Percentiles rank a stretch among this genome's conserved stretches.
phyloP scores from a whole-genome alignment of 257 asterid genomes.

The Jacaranda copaia region DNA sequence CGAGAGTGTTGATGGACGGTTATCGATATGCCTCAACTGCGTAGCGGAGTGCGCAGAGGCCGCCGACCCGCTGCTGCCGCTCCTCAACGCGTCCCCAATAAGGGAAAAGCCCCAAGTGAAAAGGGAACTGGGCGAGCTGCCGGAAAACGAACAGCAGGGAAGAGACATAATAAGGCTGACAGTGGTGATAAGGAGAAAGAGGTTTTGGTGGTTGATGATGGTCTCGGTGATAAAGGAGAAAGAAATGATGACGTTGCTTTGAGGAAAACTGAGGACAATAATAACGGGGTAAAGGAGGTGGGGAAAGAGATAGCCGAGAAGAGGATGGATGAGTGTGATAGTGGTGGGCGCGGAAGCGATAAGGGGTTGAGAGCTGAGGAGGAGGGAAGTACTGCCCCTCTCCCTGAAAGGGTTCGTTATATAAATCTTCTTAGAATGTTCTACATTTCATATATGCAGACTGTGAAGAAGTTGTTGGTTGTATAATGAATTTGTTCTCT shows the following conservation, averaged over 20 bases:
- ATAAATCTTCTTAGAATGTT: neutral
- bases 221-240: conserved; percentile 21
- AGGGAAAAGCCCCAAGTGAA: conserved; percentile 9
- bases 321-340: conserved; percentile 51
- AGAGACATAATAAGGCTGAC: conserved; percentile 23
- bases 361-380: conserved; percentile 72
- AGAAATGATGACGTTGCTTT: conserved; percentile 36
- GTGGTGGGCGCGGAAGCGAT: conserved; percentile 65
- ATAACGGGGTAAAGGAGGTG: conserved; percentile 32
- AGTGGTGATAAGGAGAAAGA: conserved; percentile 35
- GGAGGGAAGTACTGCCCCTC: conserved; percentile 80
- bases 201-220: conserved; percentile 30
- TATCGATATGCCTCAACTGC: conserved; percentile 53
- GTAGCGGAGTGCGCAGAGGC: conserved; percentile 56
- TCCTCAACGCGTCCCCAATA: conserved; percentile 22
- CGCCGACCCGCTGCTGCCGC: conserved; percentile 41
- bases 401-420: conserved; percentile 77
- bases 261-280: conserved; percentile 32
- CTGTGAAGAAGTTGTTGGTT: neutral
- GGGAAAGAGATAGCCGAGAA: conserved; percentile 33
- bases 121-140: conserved; percentile 35
- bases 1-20: conserved; percentile 48
- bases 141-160: conserved; percentile 32
- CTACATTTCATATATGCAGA: neutral
- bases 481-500: neutral